Base-by-base conservation (phyloP, 2,329 filamentous ascomycete genomes). In the Beauveria brongniartii region DNA sequence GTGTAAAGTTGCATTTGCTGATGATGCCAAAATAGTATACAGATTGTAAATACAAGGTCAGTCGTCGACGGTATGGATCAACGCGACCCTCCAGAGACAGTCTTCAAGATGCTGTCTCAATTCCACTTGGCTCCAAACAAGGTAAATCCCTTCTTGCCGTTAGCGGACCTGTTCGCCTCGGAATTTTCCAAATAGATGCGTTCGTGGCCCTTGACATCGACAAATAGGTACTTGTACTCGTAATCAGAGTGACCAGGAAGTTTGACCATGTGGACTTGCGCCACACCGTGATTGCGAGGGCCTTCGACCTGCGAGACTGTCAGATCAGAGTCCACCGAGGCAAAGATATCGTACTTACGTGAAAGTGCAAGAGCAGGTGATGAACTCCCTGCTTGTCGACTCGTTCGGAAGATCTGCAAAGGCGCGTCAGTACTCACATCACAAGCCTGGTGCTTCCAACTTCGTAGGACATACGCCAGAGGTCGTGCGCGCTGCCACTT, bases 291-390 rank as follows among this genome's bases (percentile, higher is more conserved):
- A 59, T 88, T 89, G 40, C 83, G 77, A 2, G 90, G 87, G 0
- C 93, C 93, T 70, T 92, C 86, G 44, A 96, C 87, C 83, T 90
- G 70, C 8, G 26, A 22, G 2, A 5, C 7, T 55, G 69, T 64
- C 43, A 62, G 51, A 44, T 53, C 12, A 26, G 22, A 64, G 9
- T 44, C 14, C 14, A 16, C 44, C 30, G 1, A 55, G 20, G 28
- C 18, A 6, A 9, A 2, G 8, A 5, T 1, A 5, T 14, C 26
- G 7, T 28, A 72, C 84, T 67, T 75, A 90, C 88, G 71, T 94
- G 86, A 72, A 97, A 97, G 67, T 91, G 86, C 82, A 97, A 91
- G 64, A 85, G 77, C 64, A 97, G 72, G 72, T 97, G 92, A 64
- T 95, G 87, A 22, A 86, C 86, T 5, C 92, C 92, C 63, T 85